These are phyloP conservation scores for Phytopythium vexans DNA, from an alignment of 352 stramenopile species.

Conservation along the genomic window DNA sequence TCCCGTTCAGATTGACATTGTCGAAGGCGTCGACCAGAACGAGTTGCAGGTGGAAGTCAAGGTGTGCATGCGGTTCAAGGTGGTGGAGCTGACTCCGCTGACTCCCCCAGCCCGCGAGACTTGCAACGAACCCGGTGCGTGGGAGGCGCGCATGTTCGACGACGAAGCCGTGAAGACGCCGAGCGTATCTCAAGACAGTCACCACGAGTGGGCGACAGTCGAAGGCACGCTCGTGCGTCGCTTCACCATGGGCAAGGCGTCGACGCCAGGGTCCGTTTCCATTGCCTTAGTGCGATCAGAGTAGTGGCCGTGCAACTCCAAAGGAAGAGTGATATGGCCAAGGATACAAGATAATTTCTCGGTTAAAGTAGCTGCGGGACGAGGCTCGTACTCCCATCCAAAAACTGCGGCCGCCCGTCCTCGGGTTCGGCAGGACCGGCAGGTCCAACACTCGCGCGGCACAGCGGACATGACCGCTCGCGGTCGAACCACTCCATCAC, in stretches of 20 bases:
- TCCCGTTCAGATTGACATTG: slow-evolving; percentile 52
- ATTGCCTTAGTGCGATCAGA: slow-evolving; percentile 24
- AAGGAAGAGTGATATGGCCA: too few relatives aligned
- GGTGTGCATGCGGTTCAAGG: slow-evolving; percentile 75
- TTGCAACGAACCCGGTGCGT: too few relatives aligned
- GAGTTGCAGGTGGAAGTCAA: slow-evolving; percentile 55
- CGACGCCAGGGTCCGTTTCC: slow-evolving; percentile 44
- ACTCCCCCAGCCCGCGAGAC: not conserved
- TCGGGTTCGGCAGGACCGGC: slow-evolving; percentile 14
- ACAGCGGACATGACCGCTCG: slow-evolving; percentile 78
- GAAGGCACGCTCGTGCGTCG: slow-evolving; percentile 51
- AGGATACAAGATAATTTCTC: not conserved
- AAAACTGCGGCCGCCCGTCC: slow-evolving; percentile 62
- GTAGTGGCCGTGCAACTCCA: not conserved
- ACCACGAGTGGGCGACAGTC: slow-evolving; percentile 48
- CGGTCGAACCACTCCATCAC: slow-evolving; percentile 84
- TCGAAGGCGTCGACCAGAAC: slow-evolving; percentile 8
- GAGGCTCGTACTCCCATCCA: slow-evolving; percentile 75
- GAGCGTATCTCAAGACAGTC: slow-evolving; percentile 11
- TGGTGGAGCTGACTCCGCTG: slow-evolving; percentile 44
- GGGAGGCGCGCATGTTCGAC: too few relatives aligned
- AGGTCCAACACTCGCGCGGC: slow-evolving; percentile 47
- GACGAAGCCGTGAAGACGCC: too few relatives aligned
- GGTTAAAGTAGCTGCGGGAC: slow-evolving; percentile 69
- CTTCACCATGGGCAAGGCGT: slow-evolving; percentile 55